Base-by-base conservation (phyloP, 2,329 filamentous ascomycete species). In the Ciborinia camelliae region DNA sequence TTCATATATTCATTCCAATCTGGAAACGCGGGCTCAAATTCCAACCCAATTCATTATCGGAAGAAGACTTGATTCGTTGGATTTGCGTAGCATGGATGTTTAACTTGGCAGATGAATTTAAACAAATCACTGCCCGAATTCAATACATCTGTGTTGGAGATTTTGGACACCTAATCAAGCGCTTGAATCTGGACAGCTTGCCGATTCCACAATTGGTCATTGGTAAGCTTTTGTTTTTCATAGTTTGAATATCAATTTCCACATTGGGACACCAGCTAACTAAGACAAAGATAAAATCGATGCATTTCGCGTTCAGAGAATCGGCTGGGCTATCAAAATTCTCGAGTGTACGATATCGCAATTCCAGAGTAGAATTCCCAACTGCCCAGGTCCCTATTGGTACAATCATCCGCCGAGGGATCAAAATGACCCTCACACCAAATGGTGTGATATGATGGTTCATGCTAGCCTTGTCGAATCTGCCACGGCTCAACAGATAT, bases 1-100 rank as follows among this genome's bases (percentile, higher is more conserved):
- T 67, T 12, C 58, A 62, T 18, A 30, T 63, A 5, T 67, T 54
- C n/a, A 9, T 15, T 10, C 51, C 51, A 20, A 15, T 30, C 9
- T 54, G 51, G 32, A 54, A 15, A 9, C 35, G 23, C 6, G 32
- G 30, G 8, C n/a, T 35, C 15, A 7, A 23, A 1, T 35, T 37
- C 32, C 32, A 37, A 18, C 35, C n/a, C 3, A 15, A n/a, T 2
- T 23, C 7, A n/a, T 35, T n/a, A n/a, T n/a, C n/a, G n/a, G n/a
- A n/a, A 23, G 32, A 37, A 39, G 51, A 54, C 4, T 37, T 37
- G 26, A 15, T 35, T 9, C 14, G n/a, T 23, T 39, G 51, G 51
- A 54, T 54, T 14, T 54, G 35, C 15, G 39, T 54, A 54, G n/a
- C 51, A 18, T 54, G 51, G 32, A 20, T 15, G 10, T 51, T 51